phyloP scores from a whole-genome alignment of 768 basidiomycete genomes.

The Pleurotus salmoneostramineus region DNA sequence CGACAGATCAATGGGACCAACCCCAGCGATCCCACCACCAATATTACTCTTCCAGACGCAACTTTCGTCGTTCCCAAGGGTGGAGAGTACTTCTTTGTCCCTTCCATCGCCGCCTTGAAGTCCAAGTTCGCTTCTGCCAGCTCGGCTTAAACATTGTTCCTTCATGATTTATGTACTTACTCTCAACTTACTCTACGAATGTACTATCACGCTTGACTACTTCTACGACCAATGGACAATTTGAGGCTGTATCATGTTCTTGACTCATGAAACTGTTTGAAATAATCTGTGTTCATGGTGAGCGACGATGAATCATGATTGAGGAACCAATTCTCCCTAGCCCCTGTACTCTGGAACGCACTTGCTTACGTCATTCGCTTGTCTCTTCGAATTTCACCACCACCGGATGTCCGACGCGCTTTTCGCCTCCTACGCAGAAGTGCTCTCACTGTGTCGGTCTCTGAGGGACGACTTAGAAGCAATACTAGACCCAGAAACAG shows the following conservation, averaged over 20 bases:
- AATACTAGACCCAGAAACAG: constrained; percentile 60
- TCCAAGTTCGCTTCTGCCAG: constrained; percentile 19
- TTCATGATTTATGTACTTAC: background rate
- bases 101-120: constrained; percentile 42
- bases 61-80: constrained; percentile 40
- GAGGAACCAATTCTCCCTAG: too few relatives aligned
- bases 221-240: background rate
- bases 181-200: background rate
- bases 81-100: constrained; percentile 53
- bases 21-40: constrained; percentile 25
- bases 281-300: too few relatives aligned
- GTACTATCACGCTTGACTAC: background rate
- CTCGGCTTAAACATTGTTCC: background rate
- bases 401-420: constrained; percentile 45
- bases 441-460: constrained; percentile 56
- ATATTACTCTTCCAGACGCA: constrained; percentile 24
- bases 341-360: too few relatives aligned
- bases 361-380: too few relatives aligned
- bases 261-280: background rate
- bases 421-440: constrained; percentile 66
- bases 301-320: too few relatives aligned
- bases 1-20: constrained; percentile 14
- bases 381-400: background rate
- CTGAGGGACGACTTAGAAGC: constrained; percentile 52
- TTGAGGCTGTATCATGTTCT: background rate